Evolutionary conservation across 225 moss, liverwort and hornwort genomes (phyloP).

Genomic region (Polytrichum formosum): DNA sequence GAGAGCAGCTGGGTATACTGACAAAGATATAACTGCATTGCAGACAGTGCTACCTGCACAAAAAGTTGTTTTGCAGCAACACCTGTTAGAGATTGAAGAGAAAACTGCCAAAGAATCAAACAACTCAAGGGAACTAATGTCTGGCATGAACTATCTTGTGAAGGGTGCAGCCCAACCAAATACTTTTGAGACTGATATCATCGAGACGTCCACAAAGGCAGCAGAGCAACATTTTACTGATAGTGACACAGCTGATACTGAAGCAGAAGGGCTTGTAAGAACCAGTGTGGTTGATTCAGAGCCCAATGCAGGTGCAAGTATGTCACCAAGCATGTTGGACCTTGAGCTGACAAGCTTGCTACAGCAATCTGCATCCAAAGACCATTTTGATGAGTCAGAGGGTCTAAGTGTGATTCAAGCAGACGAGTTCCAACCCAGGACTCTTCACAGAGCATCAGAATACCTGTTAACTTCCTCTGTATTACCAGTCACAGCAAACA

Average conservation of each 20-base stretch:
- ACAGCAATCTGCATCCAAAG: constrained; percentile 14
- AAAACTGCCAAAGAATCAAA: neutral
- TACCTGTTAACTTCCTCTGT: neutral
- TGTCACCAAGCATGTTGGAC: constrained; percentile 8
- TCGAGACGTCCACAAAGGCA: no score
- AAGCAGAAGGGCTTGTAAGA: neutral
- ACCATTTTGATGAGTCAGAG: constrained; percentile 20
- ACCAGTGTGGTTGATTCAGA: neutral
- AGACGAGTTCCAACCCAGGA: constrained; percentile 8
- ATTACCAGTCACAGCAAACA: constrained; percentile 3
- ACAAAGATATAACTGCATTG: neutral
- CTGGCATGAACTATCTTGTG: constrained; percentile 13
- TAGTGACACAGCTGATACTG: neutral
- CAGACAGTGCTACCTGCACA: no score
- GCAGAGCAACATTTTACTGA: neutral
- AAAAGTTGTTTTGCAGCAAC: no score
- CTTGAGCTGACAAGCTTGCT: constrained; percentile 13
- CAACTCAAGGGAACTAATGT: neutral
- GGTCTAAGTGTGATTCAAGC: constrained; percentile 7
- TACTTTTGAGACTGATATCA: no score
- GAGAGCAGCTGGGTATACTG: neutral
- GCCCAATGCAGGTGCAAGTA: constrained; percentile 9
- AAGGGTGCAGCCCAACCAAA: neutral
- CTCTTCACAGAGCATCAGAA: no score
- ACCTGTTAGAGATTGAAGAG: no score